Evolutionary conservation across 305 asterid genomes (phyloP).

Genomic region (Solanum hybrid): DNA sequence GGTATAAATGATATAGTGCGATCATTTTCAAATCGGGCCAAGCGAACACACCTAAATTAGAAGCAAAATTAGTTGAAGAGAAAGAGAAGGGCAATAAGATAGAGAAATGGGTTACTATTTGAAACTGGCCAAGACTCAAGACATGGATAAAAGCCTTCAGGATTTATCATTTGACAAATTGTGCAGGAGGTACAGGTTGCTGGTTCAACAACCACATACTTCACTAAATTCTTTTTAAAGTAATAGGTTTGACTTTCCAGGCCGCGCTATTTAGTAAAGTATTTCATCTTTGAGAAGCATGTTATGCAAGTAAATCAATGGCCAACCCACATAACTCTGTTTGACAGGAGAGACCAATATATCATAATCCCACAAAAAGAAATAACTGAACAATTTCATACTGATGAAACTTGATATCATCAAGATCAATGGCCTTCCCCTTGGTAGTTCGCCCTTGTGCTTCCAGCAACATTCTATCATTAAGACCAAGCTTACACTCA

Average conservation of each 20-base stretch:
- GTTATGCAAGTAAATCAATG: neutral
- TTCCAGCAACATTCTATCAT: conserved; percentile 84
- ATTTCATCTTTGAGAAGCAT: neutral
- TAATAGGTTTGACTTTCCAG: neutral
- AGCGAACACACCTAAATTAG: conserved; percentile 73
- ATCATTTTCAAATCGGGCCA: conserved; percentile 90
- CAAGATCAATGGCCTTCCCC: conserved; percentile 95
- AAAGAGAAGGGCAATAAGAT: conserved; percentile 1
- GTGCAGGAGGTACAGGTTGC: neutral
- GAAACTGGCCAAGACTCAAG: neutral
- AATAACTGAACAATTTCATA: conserved; percentile 25
- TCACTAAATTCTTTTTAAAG: neutral
- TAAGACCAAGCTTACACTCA: conserved; percentile 94
- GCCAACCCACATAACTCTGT: neutral
- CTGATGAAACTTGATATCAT: conserved; percentile 98
- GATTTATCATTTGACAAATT: neutral
- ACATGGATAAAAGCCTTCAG: neutral
- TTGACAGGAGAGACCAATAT: neutral
- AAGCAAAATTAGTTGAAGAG: conserved; percentile 8
- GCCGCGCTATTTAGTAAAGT: neutral
- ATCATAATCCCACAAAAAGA: neutral
- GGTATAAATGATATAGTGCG: conserved; percentile 92
- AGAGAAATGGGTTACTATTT: neutral
- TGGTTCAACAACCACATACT: neutral
- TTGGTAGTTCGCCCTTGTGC: conserved; percentile 89